These are phyloP conservation scores for Rhodotorula glutinis DNA, from an alignment of 1,284 basidiomycete genomes.

Conservation along the genomic window DNA sequence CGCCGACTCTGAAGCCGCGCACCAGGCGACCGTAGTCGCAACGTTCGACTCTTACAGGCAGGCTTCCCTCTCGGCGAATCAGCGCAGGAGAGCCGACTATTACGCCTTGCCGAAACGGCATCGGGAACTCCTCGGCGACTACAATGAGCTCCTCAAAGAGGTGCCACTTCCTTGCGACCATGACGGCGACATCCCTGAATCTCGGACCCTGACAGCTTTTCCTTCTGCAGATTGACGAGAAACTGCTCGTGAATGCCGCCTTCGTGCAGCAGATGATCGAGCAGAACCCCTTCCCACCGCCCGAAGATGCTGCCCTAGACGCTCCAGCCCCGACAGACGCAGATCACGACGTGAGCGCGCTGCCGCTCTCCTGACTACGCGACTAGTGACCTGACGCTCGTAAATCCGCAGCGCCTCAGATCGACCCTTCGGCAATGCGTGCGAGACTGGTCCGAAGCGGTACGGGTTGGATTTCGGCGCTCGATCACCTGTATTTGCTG, in stretches of 20 bases:
- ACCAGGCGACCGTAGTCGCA: conserved; percentile 50
- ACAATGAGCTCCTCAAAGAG: conserved; percentile 17
- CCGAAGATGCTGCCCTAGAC: conserved; percentile 16
- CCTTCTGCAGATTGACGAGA: conserved; percentile 19
- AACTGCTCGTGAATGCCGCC: conserved; percentile 18
- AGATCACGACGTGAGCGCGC: conserved; percentile 31
- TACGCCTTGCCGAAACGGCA: conserved; percentile 23
- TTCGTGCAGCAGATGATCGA: conserved; percentile 22
- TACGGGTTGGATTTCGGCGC: conserved; percentile 47
- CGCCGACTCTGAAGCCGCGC: conserved; percentile 27
- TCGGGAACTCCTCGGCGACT: conserved; percentile 24
- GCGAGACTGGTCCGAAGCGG: conserved; percentile 82
- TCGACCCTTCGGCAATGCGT: conserved; percentile 88
- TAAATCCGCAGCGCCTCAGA: conserved; percentile 74
- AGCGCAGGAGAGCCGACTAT: conserved; percentile 29
- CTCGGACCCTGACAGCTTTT: rapidly evolving
- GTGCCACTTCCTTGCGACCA: not conserved
- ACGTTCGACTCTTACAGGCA: conserved; percentile 32
- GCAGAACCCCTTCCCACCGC: conserved; percentile 31
- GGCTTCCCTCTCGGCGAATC: conserved; percentile 23
- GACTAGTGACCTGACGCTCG: not conserved
- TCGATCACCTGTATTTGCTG: too few species aligned
- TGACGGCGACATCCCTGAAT: too few species aligned
- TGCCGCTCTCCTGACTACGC: too few species aligned
- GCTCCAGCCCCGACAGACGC: conserved; percentile 32